phyloP scores from a whole-genome alignment of 441 rosid genomes.

The Mallotus repandus region DNA sequence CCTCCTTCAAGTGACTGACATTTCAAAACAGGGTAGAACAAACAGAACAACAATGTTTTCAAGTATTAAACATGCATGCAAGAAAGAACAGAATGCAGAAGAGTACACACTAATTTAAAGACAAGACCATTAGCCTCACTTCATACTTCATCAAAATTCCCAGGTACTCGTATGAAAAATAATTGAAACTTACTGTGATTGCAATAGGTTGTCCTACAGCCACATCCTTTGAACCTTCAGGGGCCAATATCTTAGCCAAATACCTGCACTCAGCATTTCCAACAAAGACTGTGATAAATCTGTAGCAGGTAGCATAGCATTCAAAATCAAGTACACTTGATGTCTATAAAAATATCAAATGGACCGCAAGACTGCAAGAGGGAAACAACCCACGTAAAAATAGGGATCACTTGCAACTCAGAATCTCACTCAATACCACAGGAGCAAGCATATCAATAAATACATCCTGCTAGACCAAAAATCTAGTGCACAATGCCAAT shows the following conservation, averaged over 20 bases:
- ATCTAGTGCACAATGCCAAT: not conserved
- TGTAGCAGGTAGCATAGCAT: constrained; percentile 2
- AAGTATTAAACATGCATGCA: not conserved
- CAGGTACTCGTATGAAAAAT: constrained; percentile 6
- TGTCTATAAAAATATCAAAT: not conserved
- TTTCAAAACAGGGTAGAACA: constrained; percentile 4
- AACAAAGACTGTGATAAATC: constrained; percentile 14
- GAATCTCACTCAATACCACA: not conserved
- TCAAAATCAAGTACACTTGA: constrained; percentile 5
- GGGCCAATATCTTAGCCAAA: constrained; percentile 71
- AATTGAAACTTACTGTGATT: constrained; percentile 48
- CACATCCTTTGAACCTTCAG: constrained; percentile 71
- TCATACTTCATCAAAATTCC: not conserved
- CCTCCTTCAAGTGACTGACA: constrained; percentile 15
- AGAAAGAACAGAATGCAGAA: not conserved
- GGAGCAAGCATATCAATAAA: not conserved
- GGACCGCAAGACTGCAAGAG: not conserved
- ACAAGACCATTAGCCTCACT: not conserved
- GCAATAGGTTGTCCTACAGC: constrained; percentile 74
- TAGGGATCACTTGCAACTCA: constrained; percentile 3
- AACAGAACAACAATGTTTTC: constrained; percentile 5
- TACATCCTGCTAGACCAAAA: not conserved
- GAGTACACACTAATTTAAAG: not conserved
- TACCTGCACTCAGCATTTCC: constrained; percentile 42
- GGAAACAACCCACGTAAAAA: not conserved